Evolutionary conservation across 805 yeast species (phyloP), one percentile per base, ranked within the genome.

Genomic region (Ogataea neopini): DNA sequence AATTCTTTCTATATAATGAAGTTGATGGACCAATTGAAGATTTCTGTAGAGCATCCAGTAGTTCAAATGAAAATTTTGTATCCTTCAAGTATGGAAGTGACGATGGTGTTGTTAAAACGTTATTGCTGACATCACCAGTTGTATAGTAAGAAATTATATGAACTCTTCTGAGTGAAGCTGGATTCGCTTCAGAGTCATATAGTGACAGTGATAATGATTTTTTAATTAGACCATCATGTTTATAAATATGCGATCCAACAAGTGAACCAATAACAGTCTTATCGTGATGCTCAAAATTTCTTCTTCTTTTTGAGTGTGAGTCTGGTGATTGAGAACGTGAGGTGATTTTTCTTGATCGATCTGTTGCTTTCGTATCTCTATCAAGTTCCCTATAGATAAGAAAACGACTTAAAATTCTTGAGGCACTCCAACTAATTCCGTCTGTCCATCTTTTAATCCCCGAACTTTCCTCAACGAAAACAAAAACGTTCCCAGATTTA

Each of bases 381-480:
- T 77, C 79, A 29, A 80, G 63, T 62, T 90, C 95, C 22, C 96
- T 77, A 65, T 91, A 91, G 9, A 91, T 83, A 28, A 91, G 70
- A 58, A 91, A 91, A 49, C 94, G 74, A 5, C 96, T 96, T 22
- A 89, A 73, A 33, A 91, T 89, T 41, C 97, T 73, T 2, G 95
- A 85, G 0, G 97, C 96, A 2, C 91, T 82, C 98, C 98, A 91
- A 11, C 91, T 74, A 11, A 88, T 79, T n/a, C 97, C 96, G 61
- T 91, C 98, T 1, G 98, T 91, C 98, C 98, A 91, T 49, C 98
- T 74, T 62, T 86, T 87, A 50, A 91, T 90, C 2, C 92, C 90
- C 0, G 91, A 82, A 10, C 77, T 72, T 55, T 86, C 88, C 65
- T 91, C 96, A 40, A 85, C 79, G 60, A 91, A 90, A 1, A 92